Evolutionary conservation across 2,329 filamentous ascomycete genomes (phyloP), one percentile per base, ranked within the genome.

Genomic region (Clarireedia hainanense): DNA sequence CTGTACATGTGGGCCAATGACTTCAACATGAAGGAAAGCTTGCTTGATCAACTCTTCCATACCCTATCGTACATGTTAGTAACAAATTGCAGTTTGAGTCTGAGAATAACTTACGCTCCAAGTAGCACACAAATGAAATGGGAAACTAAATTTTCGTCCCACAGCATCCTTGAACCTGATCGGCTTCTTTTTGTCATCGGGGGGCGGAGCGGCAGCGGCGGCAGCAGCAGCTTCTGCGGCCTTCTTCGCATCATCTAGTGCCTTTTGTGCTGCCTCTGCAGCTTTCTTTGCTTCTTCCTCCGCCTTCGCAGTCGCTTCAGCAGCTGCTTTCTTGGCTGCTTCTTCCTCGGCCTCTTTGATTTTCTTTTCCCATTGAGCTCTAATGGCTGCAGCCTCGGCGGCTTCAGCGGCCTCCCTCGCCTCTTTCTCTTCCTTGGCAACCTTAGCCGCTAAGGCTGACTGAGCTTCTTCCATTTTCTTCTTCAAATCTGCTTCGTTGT

Each of bases 81-180:
- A 60, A 50, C 17, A 23, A 39, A 10, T 23, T 40, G 47, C 14
- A 46, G 14, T 57, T 57, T 54, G 56, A 23, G 20, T 17, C 37
- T 47, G 26, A 49, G 6, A 42, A 14, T 17, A 27, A 79, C 82
- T 69, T 81, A 91, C 88, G 75, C 78, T 75, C 90, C 90, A 95
- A 2, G 85, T 94, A 66, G 84, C 83, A 71, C 91, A 96, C 30
- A 95, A 71, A 60, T 91, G 83, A 72, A 86, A 96, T 1, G 91
- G 91, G 67, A 96, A 96, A 72, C 84, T 94, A 70, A 95, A 96
- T 71, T 95, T 96, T 62, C 91, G 81, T 34, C 89, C 89, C 15
- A 96, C 84, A 0, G 91, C 91, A 69, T 96, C 91, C 72, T 95
- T 95, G 74, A 95, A 95, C 63, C 85, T 86, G 69, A 96, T 89